Evolutionary conservation across 140 eudicot species (phyloP).

Genomic region (Cichorium intybus): DNA sequence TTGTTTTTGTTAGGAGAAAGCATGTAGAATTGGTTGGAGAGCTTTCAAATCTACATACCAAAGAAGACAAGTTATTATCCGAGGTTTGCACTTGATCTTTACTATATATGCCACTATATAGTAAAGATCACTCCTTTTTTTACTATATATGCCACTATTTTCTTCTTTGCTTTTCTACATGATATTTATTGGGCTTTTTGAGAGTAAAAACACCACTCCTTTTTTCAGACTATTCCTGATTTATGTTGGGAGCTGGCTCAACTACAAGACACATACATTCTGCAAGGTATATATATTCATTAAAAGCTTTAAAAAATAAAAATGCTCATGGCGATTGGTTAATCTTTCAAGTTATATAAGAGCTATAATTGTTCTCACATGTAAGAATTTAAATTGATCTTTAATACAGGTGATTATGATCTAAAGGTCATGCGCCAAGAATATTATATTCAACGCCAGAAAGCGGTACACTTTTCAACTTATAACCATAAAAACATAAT

Average conservation of each 20-base stretch:
- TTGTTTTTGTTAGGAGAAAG: conserved; percentile 71
- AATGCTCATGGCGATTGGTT: neutral
- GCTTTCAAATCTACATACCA: conserved; percentile 76
- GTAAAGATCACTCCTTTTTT: neutral
- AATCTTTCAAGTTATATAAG: neutral
- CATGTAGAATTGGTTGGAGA: conserved; percentile 97
- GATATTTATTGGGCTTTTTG: neutral
- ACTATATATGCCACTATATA: neutral
- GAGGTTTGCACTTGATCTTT: conserved; percentile 59
- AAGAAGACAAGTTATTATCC: conserved; percentile 86
- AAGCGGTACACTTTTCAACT: conserved; percentile 55
- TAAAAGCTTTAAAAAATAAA: neutral
- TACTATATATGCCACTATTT: neutral
- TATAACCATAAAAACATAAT: neutral
- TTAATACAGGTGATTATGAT: conserved; percentile 85
- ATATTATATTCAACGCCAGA: conserved; percentile 85
- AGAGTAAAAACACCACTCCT: conserved; percentile 5
- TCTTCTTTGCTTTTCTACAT: neutral
- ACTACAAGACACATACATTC: conserved; percentile 94
- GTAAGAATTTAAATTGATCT: conserved; percentile 9
- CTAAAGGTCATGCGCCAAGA: conserved; percentile 99
- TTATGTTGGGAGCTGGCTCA: conserved; percentile 99
- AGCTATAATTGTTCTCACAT: neutral
- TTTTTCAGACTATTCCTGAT: conserved; percentile 88
- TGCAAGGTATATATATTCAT: conserved; percentile 65